Base-by-base conservation (phyloP, 1,284 basidiomycete genomes). In the Inonotus hispidus region DNA sequence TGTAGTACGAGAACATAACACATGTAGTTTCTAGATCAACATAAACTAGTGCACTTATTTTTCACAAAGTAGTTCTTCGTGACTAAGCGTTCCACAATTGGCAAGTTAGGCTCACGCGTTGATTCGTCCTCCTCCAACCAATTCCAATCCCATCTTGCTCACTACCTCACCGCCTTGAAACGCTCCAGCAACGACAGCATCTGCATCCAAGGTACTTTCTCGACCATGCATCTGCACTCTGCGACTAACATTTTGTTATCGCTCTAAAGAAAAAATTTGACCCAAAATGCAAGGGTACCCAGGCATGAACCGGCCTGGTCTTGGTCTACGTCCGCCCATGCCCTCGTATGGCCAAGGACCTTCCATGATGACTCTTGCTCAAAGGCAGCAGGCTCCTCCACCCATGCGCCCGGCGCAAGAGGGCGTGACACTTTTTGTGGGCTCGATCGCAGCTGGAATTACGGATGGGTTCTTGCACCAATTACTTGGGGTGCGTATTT, bases 361-460 rank as follows among this genome's bases (percentile, higher is more conserved):
- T 77, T 90, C 90, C 80, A 89, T 91, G 70, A 86, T 85, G 72
- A 87, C 89, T 77, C 85, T 92, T 71, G 88, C 90, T 79, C 85
- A 88, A 78, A 87, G 90, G 79, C 85, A 88, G 67, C 87, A 90
- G 74, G 80, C 81, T 43, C 82, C 82, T 3, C 83, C 83, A 7
- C 82, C 82, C 70, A 21, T 37, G 25, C 46, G 53, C 23, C 11
- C 54, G 47, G 75, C 77, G 16, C 82, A 82, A 66, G 86, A 83
- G 66, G 74, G 79, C 58, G 80, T 82, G 1, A 88, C 86, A 0
- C 79, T 96, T 13, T 98, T 97, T 68, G 88, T 98, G 21, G 95
- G 95, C n/a, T 92, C 92, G 65, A 98, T 98, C 72, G 92, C 94
- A 1, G 90, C 92, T 25, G 95, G 95, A 3, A 92, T 97, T 64